Evolutionary conservation across 257 asterid species (phyloP).

Genomic region (Fraxinus americana): DNA sequence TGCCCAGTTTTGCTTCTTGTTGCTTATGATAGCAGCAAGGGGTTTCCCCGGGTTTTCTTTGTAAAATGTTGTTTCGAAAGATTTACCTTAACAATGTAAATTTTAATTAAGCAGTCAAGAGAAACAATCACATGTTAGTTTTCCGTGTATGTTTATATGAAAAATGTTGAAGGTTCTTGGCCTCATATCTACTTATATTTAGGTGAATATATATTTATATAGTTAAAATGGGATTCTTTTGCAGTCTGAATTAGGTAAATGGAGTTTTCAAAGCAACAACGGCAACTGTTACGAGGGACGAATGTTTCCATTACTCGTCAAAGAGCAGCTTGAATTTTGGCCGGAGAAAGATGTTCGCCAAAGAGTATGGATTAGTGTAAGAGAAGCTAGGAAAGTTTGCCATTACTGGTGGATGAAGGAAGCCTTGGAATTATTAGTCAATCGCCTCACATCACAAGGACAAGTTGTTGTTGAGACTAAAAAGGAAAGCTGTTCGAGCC

Average conservation of each 20-base stretch:
- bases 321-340: conserved; percentile 77
- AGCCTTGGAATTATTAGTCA: conserved; percentile 47
- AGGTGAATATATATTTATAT: background rate
- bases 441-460: conserved; percentile 40
- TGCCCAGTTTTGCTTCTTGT: background rate
- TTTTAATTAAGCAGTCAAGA: background rate
- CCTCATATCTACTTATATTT: background rate
- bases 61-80: background rate
- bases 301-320: conserved; percentile 81
- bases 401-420: conserved; percentile 70
- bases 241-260: conserved; percentile 67
- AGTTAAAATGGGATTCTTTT: conserved; percentile 5
- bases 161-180: background rate
- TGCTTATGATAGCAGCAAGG: background rate
- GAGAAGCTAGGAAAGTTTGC: conserved; percentile 55
- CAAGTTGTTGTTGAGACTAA: conserved; percentile 27
- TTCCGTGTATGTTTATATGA: too few relatives aligned
- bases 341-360: conserved; percentile 89
- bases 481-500: conserved; percentile 20
- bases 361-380: conserved; percentile 69
- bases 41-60: background rate
- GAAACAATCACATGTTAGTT: background rate
- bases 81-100: background rate
- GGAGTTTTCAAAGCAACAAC: conserved; percentile 70
- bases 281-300: conserved; percentile 58